phyloP scores from a whole-genome alignment of 1,284 basidiomycete species.

The Kalmanozyma brasiliensis region DNA sequence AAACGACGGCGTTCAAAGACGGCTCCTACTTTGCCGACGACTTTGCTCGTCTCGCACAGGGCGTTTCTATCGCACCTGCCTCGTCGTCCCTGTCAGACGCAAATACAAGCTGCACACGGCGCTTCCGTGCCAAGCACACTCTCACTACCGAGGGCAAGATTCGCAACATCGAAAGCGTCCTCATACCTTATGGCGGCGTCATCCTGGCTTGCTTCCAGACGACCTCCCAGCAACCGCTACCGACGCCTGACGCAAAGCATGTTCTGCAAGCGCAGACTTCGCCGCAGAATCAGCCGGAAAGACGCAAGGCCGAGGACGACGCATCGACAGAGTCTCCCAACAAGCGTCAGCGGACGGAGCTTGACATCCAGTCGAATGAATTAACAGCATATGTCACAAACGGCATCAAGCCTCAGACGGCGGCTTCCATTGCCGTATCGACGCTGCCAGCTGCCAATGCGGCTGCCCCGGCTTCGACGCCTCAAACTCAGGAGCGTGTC shows the following conservation, averaged over 20 bases:
- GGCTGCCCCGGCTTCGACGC: neutral
- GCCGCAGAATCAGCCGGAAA: conserved; percentile 21
- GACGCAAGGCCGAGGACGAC: conserved; percentile 35
- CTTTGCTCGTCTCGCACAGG: conserved; percentile 82
- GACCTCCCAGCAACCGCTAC: conserved; percentile 56
- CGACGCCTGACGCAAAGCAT: conserved; percentile 32
- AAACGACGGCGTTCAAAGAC: conserved; percentile 54
- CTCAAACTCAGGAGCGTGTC: neutral
- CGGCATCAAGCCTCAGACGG: neutral
- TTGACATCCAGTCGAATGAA: neutral
- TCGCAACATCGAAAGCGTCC: conserved; percentile 82
- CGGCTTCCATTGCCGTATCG: neutral
- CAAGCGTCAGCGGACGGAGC: conserved; percentile 24
- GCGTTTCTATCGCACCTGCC: conserved; percentile 72
- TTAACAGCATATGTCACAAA: no score
- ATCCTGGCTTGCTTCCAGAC: conserved; percentile 70
- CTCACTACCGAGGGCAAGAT: conserved; percentile 73
- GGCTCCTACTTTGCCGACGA: conserved; percentile 82
- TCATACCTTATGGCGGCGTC: conserved; percentile 87
- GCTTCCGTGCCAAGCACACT: conserved; percentile 85
- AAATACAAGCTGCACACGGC: conserved; percentile 90
- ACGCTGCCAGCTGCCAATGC: neutral
- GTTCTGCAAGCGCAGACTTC: conserved; percentile 20
- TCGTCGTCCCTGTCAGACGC: conserved; percentile 72
- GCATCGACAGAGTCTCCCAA: conserved; percentile 16